Evolutionary conservation across 495 filamentous ascomycete species (phyloP).

Genomic region (Oidiodendron maius): DNA sequence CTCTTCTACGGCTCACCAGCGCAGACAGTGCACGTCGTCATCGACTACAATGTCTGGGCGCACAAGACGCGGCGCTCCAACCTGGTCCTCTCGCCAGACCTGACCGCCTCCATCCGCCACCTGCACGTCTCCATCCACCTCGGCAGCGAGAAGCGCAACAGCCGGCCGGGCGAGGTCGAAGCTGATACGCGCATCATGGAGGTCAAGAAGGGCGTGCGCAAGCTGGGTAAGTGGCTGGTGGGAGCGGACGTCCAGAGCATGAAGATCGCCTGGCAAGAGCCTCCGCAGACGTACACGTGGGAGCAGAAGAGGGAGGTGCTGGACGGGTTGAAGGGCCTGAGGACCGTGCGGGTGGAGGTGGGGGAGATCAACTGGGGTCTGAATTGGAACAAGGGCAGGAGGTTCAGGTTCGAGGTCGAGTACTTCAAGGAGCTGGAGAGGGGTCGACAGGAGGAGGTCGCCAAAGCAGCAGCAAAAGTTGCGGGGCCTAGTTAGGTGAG

Average conservation of each 20-base stretch:
- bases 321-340: slow-evolving; percentile 12
- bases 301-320: slow-evolving; percentile 16
- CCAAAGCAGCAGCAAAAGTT: neutral
- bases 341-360: slow-evolving; percentile 6
- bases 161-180: slow-evolving; percentile 4
- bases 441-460: neutral
- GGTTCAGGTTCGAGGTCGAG: slow-evolving; percentile 14
- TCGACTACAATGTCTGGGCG: slow-evolving; percentile 18
- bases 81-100: slow-evolving; percentile 4
- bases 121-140: slow-evolving; percentile 11
- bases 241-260: slow-evolving; percentile 12
- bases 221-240: slow-evolving; percentile 14
- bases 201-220: slow-evolving; percentile 17
- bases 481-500: too few species aligned
- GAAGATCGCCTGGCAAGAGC: slow-evolving; percentile 15
- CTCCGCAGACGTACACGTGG: slow-evolving; percentile 17
- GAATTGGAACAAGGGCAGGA: slow-evolving; percentile 17
- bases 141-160: slow-evolving; percentile 12
- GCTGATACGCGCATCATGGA: slow-evolving; percentile 7
- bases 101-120: slow-evolving; percentile 11
- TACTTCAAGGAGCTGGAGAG: slow-evolving; percentile 15
- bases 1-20: slow-evolving; percentile 12
- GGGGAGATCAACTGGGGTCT: slow-evolving; percentile 21
- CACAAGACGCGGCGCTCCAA: slow-evolving; percentile 13
- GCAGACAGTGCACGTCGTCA: slow-evolving; percentile 8